phyloP scores from a whole-genome alignment of 768 basidiomycete species.

The Galerina marginata region DNA sequence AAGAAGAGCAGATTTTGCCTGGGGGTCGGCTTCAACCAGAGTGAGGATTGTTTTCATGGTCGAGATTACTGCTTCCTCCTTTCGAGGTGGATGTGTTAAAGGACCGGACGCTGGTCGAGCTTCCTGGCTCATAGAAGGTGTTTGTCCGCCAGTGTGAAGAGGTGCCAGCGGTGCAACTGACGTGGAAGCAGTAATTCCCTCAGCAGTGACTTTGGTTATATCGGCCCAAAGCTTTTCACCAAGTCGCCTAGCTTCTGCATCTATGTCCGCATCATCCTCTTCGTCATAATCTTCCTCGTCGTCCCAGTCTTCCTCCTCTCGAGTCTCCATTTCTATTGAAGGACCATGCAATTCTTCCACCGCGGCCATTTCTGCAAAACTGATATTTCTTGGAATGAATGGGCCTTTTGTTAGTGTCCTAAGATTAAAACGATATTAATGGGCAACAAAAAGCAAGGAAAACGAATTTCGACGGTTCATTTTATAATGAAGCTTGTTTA shows the following conservation, averaged over 20 bases:
- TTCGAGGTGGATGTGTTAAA: conserved; percentile 30
- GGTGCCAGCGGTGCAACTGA: conserved; percentile 6
- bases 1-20: conserved; percentile 59
- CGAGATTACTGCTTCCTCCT: conserved; percentile 61
- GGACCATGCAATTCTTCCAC: conserved; percentile 8
- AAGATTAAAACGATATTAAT: background rate
- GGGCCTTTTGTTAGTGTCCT: background rate
- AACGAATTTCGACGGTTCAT: background rate
- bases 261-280: conserved; percentile 64
- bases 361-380: background rate
- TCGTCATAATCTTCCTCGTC: conserved; percentile 57
- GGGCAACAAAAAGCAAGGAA: background rate
- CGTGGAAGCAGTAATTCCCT: conserved; percentile 29
- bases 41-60: conserved; percentile 71
- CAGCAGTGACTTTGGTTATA: conserved; percentile 65
- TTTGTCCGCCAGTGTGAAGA: background rate
- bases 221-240: conserved; percentile 83
- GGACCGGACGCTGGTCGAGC: background rate
- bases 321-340: background rate
- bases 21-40: conserved; percentile 59
- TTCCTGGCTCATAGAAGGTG: background rate
- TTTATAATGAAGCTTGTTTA: background rate
- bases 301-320: conserved; percentile 39
- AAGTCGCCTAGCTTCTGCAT: conserved; percentile 72
- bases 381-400: background rate